Evolutionary conservation across 148 eudicot genomes (phyloP).

Genomic region (Silene uniflora): DNA sequence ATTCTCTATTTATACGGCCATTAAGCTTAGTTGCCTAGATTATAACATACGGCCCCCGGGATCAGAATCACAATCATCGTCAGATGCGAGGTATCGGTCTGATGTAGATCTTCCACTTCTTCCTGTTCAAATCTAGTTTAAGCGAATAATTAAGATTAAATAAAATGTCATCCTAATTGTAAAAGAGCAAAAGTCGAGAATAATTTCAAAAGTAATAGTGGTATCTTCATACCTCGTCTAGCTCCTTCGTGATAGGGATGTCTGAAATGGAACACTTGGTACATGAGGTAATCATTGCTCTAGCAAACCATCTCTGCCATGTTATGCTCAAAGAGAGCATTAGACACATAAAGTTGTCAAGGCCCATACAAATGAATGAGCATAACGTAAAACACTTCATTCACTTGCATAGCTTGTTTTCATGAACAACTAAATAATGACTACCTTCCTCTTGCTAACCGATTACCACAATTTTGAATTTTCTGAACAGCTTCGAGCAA

Average conservation of each 20-base stretch:
- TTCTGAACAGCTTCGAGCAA: not conserved
- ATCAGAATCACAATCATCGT: constrained; percentile 69
- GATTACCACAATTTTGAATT: no score
- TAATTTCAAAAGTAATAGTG: not conserved
- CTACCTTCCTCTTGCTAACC: not conserved
- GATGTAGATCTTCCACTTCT: constrained; percentile 50
- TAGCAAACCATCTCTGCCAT: constrained; percentile 61
- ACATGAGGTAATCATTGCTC: constrained; percentile 70
- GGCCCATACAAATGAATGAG: not conserved
- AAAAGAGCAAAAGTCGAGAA: not conserved
- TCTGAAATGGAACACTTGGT: constrained; percentile 77
- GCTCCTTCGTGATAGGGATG: constrained; percentile 44
- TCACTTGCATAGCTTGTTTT: not conserved
- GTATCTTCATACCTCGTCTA: constrained; percentile 56
- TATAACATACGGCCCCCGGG: constrained; percentile 47
- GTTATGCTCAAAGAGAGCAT: constrained; percentile 7
- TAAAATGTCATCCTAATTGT: not conserved
- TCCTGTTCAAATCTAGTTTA: constrained; percentile 31
- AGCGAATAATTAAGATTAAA: constrained; percentile 10
- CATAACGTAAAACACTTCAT: not conserved
- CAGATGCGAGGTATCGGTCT: constrained; percentile 67
- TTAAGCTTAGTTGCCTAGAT: not conserved
- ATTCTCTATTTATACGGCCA: constrained; percentile 14
- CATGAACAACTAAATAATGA: not conserved
- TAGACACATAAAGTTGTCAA: constrained; percentile 7